Conservation (phyloP, 805 yeast genomes). For the Wickerhamomyces sydowiorum region DNA sequence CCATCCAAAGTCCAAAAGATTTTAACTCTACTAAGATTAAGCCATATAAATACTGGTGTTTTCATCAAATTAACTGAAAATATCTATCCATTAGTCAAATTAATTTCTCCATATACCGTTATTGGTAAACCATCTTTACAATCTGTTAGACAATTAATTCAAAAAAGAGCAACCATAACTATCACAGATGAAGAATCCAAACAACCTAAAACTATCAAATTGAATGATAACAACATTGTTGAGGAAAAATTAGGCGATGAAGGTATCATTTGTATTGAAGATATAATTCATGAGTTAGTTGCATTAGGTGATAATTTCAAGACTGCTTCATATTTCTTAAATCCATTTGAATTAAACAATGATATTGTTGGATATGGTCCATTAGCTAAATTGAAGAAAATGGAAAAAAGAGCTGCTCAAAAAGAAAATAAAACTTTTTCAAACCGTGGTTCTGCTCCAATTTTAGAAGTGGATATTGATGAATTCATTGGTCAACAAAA, state of each 20-base stretch:
- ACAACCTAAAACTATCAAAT: slow-evolving; percentile 34
- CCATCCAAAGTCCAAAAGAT: slow-evolving; percentile 61
- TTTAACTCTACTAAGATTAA: slow-evolving; percentile 55
- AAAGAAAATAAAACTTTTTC: slow-evolving; percentile 38
- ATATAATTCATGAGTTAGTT: slow-evolving; percentile 65
- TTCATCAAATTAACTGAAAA: slow-evolving; percentile 58
- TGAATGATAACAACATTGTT: slow-evolving; percentile 70
- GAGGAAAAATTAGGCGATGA: slow-evolving; percentile 67
- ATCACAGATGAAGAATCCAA: slow-evolving; percentile 26
- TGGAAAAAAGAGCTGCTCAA: slow-evolving; percentile 49
- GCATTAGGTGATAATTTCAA: slow-evolving; percentile 62
- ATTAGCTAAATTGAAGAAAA: slow-evolving; percentile 57
- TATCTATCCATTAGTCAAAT: slow-evolving; percentile 57
- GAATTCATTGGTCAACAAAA: slow-evolving; percentile 60
- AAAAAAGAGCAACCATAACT: slow-evolving; percentile 64
- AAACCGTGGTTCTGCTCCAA: slow-evolving; percentile 58
- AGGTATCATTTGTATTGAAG: slow-evolving; percentile 77
- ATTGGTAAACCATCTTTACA: slow-evolving; percentile 70
- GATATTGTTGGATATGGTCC: slow-evolving; percentile 77
- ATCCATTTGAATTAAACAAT: slow-evolving; percentile 63
- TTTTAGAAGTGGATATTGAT: slow-evolving; percentile 71
- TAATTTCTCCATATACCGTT: slow-evolving; percentile 68
- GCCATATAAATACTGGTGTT: slow-evolving; percentile 59
- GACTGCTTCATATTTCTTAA: slow-evolving; percentile 51
- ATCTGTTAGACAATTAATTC: slow-evolving; percentile 66